Conservation (phyloP, 2,329 filamentous ascomycete species). For the Penicillium sp. region DNA sequence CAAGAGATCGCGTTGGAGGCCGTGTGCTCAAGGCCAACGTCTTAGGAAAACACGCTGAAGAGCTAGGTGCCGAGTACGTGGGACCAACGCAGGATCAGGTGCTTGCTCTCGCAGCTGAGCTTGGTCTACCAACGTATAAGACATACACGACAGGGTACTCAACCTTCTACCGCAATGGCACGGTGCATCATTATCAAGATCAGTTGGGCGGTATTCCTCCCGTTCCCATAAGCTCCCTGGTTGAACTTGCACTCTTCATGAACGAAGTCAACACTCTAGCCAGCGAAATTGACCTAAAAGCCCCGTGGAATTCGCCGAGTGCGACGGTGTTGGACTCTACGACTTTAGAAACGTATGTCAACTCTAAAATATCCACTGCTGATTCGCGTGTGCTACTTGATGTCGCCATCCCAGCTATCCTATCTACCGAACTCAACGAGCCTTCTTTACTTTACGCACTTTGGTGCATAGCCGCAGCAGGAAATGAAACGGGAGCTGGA, state of each 20-base stretch:
- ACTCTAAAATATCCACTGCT: conserved; percentile 5
- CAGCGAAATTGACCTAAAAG: background rate
- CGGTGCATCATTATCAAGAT: background rate
- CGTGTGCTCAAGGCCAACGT: conserved; percentile 16
- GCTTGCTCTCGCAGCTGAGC: conserved; percentile 18
- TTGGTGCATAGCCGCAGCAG: conserved; percentile 3
- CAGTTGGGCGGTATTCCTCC: conserved; percentile 1
- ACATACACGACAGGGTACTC: conserved; percentile 15
- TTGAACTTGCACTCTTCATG: conserved; percentile 4
- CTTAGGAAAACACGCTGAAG: conserved; percentile 18
- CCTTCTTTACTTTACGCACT: background rate
- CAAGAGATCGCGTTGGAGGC: conserved; percentile 21
- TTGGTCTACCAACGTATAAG: conserved; percentile 19
- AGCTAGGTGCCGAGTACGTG: conserved; percentile 29
- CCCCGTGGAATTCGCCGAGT: conserved; percentile 4
- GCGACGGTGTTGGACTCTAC: background rate
- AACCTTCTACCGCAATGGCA: background rate
- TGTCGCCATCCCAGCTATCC: background rate
- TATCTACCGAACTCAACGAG: background rate
- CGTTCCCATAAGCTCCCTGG: background rate
- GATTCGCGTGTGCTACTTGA: conserved; percentile 1
- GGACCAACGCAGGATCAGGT: conserved; percentile 28
- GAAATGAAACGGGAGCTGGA: background rate
- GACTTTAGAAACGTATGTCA: conserved; percentile 5
- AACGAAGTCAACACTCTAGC: conserved; percentile 4